A percentile compares a stretch with the other conserved stretches of the same genome.
These are phyloP conservation scores for Conticribra guillardii DNA, from an alignment of 108 stramenopile genomes.

Conservation along the genomic window DNA sequence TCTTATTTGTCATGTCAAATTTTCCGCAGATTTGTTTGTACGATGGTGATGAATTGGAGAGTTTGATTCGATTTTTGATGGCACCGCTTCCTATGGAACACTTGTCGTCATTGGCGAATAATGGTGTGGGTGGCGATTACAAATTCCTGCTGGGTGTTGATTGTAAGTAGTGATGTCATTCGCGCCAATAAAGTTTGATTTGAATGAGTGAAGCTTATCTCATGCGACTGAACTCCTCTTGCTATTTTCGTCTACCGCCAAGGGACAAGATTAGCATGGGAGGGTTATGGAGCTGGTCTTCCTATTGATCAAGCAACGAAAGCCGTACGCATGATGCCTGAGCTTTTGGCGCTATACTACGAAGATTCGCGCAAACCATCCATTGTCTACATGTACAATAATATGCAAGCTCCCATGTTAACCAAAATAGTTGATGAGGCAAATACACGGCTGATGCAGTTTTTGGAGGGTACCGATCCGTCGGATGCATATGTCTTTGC, in stretches of 20 bases:
- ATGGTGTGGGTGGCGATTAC: constrained; percentile 12
- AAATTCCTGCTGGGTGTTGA: no score
- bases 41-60: constrained; percentile 41
- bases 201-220: no score
- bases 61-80: constrained; percentile 45
- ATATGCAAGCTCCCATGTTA: constrained; percentile 16
- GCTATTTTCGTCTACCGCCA: no score
- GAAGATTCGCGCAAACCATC: constrained; percentile 49
- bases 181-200: no score
- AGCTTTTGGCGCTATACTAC: constrained; percentile 49
- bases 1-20: constrained; percentile 34
- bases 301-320: constrained; percentile 39
- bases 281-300: constrained; percentile 61
- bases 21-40: constrained; percentile 55
- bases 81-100: constrained; percentile 35
- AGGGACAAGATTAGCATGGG: constrained; percentile 31
- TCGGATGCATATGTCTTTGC: constrained; percentile 51
- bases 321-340: constrained; percentile 51
- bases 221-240: no score
- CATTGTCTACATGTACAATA: constrained; percentile 39
- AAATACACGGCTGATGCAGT: constrained; percentile 21
- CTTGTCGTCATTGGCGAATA: constrained; percentile 24
- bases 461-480: constrained; percentile 39
- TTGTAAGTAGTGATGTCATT: constrained; percentile 26
- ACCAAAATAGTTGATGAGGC: constrained; percentile 43